These are phyloP conservation scores for Cercophora sp. DNA, from an alignment of 495 filamentous ascomycete genomes.

Conservation along the genomic window DNA sequence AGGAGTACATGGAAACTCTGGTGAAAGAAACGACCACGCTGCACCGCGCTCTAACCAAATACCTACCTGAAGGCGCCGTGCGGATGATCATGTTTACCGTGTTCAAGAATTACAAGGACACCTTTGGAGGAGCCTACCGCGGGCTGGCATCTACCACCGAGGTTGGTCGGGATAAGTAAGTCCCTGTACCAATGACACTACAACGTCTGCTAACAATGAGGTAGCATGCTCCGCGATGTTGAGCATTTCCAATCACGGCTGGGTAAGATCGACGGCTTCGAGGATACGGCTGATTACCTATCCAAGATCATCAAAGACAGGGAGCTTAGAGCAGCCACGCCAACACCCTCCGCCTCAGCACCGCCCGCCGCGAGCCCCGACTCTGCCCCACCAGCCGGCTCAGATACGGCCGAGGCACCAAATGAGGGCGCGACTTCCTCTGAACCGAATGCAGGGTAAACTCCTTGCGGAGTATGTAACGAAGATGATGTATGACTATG, in stretches of 20 bases:
- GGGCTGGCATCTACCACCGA: slow-evolving; percentile 64
- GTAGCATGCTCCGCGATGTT: slow-evolving; percentile 76
- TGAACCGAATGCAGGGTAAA: too few relatives aligned
- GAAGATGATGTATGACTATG: too few relatives aligned
- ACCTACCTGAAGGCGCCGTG: slow-evolving; percentile 75
- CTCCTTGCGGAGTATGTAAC: too few relatives aligned
- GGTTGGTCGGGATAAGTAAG: slow-evolving; percentile 68
- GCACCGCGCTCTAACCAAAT: slow-evolving; percentile 80
- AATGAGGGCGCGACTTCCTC: too few relatives aligned
- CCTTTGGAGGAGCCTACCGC: slow-evolving; percentile 71
- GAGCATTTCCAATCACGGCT: slow-evolving; percentile 71
- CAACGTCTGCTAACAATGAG: too few relatives aligned
- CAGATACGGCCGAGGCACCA: too few relatives aligned
- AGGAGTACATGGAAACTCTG: slow-evolving; percentile 85
- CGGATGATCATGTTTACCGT: slow-evolving; percentile 86
- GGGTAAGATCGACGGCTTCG: slow-evolving; percentile 75
- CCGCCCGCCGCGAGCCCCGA: too few relatives aligned
- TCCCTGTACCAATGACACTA: too few relatives aligned
- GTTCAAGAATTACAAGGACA: slow-evolving; percentile 79
- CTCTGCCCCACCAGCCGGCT: too few relatives aligned
- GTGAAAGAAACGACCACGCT: slow-evolving; percentile 84
- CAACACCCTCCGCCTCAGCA: slow-evolving; percentile 6
- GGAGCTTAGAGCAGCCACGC: slow-evolving; percentile 28
- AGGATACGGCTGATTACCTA: slow-evolving; percentile 63
- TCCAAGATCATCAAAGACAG: slow-evolving; percentile 66